phyloP scores from a whole-genome alignment of 306 rosid genomes.

The Betula pendula region DNA sequence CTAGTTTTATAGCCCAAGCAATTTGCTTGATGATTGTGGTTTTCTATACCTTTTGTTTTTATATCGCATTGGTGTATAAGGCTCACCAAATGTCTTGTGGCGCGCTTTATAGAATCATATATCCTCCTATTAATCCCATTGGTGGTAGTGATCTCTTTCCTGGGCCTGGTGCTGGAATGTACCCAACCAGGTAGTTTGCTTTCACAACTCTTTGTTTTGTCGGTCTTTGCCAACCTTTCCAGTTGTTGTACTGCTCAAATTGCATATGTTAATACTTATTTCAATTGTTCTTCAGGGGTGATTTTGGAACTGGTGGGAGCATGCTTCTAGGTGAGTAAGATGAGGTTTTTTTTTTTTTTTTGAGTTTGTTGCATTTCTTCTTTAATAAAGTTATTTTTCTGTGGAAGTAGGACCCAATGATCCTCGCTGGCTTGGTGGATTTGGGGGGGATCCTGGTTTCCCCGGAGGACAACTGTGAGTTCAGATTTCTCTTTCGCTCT shows the following conservation, averaged over 20 bases:
- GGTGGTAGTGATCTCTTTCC: slow-evolving; percentile 72
- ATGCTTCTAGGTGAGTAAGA: slow-evolving; percentile 66
- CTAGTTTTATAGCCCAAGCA: slow-evolving; percentile 1
- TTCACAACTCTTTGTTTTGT: slow-evolving; percentile 9
- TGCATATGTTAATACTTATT: slow-evolving; percentile 10
- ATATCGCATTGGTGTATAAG: not conserved
- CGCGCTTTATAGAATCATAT: slow-evolving; percentile 40
- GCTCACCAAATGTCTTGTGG: slow-evolving; percentile 18
- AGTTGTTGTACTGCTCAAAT: not conserved
- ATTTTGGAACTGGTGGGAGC: slow-evolving; percentile 56
- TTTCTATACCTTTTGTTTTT: not conserved
- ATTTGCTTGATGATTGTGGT: not conserved
- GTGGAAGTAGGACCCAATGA: slow-evolving; percentile 66
- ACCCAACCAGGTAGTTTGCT: slow-evolving; percentile 58
- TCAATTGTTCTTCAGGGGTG: slow-evolving; percentile 48
- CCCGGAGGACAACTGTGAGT: slow-evolving; percentile 75
- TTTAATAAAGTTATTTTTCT: slow-evolving; percentile 19
- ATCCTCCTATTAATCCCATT: slow-evolving; percentile 52
- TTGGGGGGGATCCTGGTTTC: slow-evolving; percentile 51
- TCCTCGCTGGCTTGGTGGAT: slow-evolving; percentile 62
- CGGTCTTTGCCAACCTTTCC: not conserved
- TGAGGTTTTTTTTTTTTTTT: not conserved
- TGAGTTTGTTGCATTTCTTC: slow-evolving; percentile 1
- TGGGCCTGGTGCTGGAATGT: slow-evolving; percentile 77
- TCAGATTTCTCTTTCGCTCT: slow-evolving; percentile 21